Base-by-base conservation (phyloP, 345 rosid genomes). In the Turnera subulata region DNA sequence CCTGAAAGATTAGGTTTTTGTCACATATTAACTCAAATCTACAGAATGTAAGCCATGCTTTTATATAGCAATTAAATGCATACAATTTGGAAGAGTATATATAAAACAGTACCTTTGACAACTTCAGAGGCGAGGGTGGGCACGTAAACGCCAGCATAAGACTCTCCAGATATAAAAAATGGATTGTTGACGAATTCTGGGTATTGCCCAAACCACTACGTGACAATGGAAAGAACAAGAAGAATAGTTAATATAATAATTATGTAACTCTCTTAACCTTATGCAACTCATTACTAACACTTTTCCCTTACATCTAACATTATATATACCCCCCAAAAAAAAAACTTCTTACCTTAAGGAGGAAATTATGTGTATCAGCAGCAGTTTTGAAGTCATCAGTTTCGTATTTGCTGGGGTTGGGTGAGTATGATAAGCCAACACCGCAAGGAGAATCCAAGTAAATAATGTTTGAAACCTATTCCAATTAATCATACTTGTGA, bases 381-480 rank as follows among this genome's bases (percentile, higher is more conserved):
- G 84, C 84, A 4, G 86, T 81, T 53, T 77, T 56, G 1, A 14
- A 24, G 59, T 84, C 86, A 25, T 69, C 78, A 0, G 76, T 84
- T 8, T 0, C 17, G n/a, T 78, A 81, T 16, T 55, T 51, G n/a
- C 52, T 72, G 2, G 49, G 16, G 51, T 77, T 65, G 46, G 38
- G 50, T 1, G 73, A 72, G 62, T 76, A 84, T 43, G 89, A 84
- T 37, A 78, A 51, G 10, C 89, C 84, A 10, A 77, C 86, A 7
- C 86, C 89, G 16, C 71, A 61, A 1, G 89, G 86, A 15, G 89
- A 76, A 55, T 84, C 89, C 75, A 84, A 63, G 55, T 81, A 84
- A 18, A 84, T 74, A 4, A 79, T 67, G 68, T 53, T 83, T 18
- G 89, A 81, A 38, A 79, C 84, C 89, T 83, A 51, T 46, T 1